Base-by-base conservation (phyloP, 495 filamentous ascomycete genomes). In the Podospora pseudocomata region DNA sequence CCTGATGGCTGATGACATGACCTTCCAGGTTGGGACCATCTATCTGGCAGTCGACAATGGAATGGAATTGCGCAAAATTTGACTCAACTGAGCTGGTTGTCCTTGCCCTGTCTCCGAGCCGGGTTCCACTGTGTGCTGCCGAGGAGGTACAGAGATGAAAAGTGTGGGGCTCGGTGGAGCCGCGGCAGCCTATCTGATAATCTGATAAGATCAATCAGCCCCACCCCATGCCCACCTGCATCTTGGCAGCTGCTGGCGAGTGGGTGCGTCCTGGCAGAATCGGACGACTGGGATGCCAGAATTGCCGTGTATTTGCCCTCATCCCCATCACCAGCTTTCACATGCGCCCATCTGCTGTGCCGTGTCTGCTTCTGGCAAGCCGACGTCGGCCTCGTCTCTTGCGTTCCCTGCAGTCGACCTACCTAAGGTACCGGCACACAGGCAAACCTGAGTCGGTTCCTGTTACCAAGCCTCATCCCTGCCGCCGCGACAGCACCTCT, bases 341-440 rank as follows among this genome's bases (percentile, higher is more conserved):
- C 39, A 49, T 49, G 39, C 39, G 15, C 39, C 39, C 39, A 49
- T 49, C 6, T 49, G 39, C 6, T 49, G 39, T 49, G 13, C 39
- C 39, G 39, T 49, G 39, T 13, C 39, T 49, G 7, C 39, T 49
- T 58, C 55, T 58, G 55, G 55, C 55, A 58, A 58, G 55, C 55
- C 55, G 55, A 58, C 55, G 55, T 58, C 55, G 55, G 55, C n/a
- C 55, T n/a, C 18, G 55, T 58, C 55, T 23, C 54, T 4, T 58
- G n/a, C 4, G 4, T 58, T 58, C 18, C 18, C 55, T 20, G 55
- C 55, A 58, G 55, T 20, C 4, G 3, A 32, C 30, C 30, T 4
- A 32, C 30, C 30, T 32, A 23, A 23, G 23, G 23, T 32, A 32
- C 30, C 30, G 0, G 30, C 30, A 23, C 1, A 23, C 23, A 23